phyloP scores from a whole-genome alignment of 768 basidiomycete genomes.

The Leccinellum albellum region DNA sequence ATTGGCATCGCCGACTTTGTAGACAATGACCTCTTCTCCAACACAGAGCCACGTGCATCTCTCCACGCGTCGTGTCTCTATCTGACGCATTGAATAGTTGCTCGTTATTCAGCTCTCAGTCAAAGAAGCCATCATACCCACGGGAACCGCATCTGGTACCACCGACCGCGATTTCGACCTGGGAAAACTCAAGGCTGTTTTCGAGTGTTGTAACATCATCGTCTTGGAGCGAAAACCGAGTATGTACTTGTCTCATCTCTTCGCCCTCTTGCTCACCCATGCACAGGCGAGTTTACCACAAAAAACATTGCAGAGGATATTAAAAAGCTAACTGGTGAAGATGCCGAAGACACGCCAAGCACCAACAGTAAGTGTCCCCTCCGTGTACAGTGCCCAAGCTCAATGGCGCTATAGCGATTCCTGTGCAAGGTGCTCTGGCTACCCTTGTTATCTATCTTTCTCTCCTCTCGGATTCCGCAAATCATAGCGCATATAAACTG shows the following conservation, averaged over 20 bases:
- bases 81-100: conserved; percentile 49
- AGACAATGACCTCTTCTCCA: conserved; percentile 94
- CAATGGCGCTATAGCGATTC: conserved; percentile 46
- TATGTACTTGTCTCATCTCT: conserved; percentile 31
- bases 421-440: conserved; percentile 74
- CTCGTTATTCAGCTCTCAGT: conserved; percentile 93
- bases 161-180: conserved; percentile 86
- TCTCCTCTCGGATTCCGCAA: conserved; percentile 71
- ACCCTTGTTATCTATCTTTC: conserved; percentile 82
- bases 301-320: conserved; percentile 82
- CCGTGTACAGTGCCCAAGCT: neutral
- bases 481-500: conserved; percentile 77
- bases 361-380: conserved; percentile 6
- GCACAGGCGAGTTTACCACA: conserved; percentile 75
- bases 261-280: neutral
- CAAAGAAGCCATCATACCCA: conserved; percentile 89
- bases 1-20: conserved; percentile 89
- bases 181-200: conserved; percentile 76
- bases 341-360: conserved; percentile 18
- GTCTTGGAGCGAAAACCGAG: conserved; percentile 87
- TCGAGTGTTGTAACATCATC: conserved; percentile 89
- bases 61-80: neutral
- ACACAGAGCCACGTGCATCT: conserved; percentile 69
- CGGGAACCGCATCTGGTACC: conserved; percentile 64
- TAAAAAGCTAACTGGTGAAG: conserved; percentile 35